Evolutionary conservation across 2,329 filamentous ascomycete species (phyloP).

Genomic region (Xylaria sp.): DNA sequence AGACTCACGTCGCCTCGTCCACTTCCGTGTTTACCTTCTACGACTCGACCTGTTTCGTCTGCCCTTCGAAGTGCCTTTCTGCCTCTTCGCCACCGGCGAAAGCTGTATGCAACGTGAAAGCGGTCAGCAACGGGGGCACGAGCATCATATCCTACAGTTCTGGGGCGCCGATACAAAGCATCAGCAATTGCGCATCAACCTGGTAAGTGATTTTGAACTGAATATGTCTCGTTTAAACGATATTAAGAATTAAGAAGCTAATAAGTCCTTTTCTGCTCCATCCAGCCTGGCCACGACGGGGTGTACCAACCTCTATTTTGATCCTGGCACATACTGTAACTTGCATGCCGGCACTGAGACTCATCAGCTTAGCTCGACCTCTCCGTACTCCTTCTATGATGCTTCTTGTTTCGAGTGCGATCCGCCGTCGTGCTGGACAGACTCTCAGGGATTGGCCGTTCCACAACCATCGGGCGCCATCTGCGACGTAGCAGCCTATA

Average conservation of each 20-base stretch:
- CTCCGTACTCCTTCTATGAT: conserved; percentile 21
- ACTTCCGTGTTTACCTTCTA: neutral
- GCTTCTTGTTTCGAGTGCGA: conserved; percentile 24
- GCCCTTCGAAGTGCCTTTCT: neutral
- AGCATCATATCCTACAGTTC: neutral
- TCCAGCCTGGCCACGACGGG: conserved; percentile 5
- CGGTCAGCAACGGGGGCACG: neutral
- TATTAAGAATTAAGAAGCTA: neutral
- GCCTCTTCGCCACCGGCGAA: neutral
- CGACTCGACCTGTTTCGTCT: neutral
- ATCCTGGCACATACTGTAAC: conserved; percentile 18
- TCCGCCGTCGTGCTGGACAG: conserved; percentile 18
- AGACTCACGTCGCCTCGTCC: neutral
- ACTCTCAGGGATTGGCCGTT: conserved; percentile 19
- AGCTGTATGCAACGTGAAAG: conserved; percentile 1
- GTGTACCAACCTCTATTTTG: conserved; percentile 23
- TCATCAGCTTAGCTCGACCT: conserved; percentile 13
- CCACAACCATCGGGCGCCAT: conserved; percentile 25
- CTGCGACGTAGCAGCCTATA: conserved; percentile 23
- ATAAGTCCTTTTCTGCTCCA: neutral
- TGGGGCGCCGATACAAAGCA: neutral
- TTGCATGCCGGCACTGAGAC: conserved; percentile 22
- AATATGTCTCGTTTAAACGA: neutral
- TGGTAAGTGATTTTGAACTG: neutral
- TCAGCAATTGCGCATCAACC: neutral